Percentiles rank a stretch among this genome's conserved stretches.
These are phyloP conservation scores for Pleurotus pulmonarius DNA, from an alignment of 768 basidiomycete species.

Conservation along the genomic window DNA sequence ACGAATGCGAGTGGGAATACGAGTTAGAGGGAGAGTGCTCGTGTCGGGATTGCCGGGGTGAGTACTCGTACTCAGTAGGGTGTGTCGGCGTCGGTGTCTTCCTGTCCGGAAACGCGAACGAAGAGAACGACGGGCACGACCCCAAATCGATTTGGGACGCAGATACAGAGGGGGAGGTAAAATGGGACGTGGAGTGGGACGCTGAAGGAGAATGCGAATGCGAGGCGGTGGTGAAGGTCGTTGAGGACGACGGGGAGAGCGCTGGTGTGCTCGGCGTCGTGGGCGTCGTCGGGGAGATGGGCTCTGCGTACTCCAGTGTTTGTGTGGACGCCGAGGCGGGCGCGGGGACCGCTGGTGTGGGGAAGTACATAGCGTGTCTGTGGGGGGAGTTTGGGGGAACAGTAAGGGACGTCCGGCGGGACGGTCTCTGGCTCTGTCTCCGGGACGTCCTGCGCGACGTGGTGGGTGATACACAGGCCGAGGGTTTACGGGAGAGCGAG, in stretches of 20 bases:
- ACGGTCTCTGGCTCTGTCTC: background rate
- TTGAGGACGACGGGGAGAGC: background rate
- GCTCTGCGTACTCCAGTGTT: background rate
- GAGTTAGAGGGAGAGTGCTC: background rate
- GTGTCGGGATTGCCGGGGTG: no score
- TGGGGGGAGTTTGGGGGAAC: background rate
- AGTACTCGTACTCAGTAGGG: background rate
- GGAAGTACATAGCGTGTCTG: constrained; percentile 1
- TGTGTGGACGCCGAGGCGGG: background rate
- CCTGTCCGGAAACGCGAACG: background rate
- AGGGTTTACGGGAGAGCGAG: background rate
- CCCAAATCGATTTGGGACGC: background rate
- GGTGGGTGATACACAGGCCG: background rate
- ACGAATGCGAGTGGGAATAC: background rate
- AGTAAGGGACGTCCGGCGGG: background rate
- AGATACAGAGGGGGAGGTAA: background rate
- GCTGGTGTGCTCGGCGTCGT: background rate
- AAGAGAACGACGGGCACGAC: background rate
- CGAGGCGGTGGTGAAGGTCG: background rate
- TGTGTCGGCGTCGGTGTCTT: background rate
- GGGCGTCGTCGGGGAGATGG: background rate
- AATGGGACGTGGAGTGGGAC: background rate
- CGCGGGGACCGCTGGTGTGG: background rate
- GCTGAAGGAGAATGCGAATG: background rate
- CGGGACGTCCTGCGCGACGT: background rate